Percentiles rank a stretch among this genome's conserved stretches.
Conservation (phyloP, 2,329 filamentous ascomycete genomes). For the Fusarium falciforme region DNA sequence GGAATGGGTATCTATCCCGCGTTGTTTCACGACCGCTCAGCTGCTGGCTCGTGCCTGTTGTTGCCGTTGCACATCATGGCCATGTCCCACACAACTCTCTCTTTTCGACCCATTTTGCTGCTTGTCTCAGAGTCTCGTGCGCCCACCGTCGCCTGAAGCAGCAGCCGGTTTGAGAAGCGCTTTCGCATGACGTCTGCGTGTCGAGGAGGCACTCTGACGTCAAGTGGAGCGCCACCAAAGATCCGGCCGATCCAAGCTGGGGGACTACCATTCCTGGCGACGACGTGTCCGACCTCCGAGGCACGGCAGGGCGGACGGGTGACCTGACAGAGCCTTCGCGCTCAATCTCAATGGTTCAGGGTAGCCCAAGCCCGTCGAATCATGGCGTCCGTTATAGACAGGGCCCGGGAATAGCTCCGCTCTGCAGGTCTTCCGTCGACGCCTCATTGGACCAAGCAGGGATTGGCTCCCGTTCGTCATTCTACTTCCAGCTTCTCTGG, state of each 20-base stretch:
- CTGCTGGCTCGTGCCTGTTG: constrained; percentile 11
- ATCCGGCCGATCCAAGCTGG: constrained; percentile 46
- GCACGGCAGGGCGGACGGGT: constrained; percentile 6
- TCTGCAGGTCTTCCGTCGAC: not conserved
- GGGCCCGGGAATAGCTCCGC: not conserved
- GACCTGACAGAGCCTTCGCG: constrained; percentile 1
- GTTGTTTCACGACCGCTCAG: constrained; percentile 20
- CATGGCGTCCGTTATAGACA: not conserved
- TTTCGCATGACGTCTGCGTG: constrained; percentile 43
- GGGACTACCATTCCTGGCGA: constrained; percentile 39
- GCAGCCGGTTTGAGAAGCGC: constrained; percentile 31
- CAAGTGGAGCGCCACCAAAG: constrained; percentile 44
- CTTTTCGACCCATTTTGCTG: constrained; percentile 10
- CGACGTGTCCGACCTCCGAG: constrained; percentile 39
- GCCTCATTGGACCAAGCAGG: constrained; percentile 8
- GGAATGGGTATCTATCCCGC: not conserved
- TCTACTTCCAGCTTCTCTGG: not conserved
- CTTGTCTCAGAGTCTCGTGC: constrained; percentile 31
- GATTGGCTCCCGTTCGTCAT: constrained; percentile 1
- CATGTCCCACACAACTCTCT: not conserved
- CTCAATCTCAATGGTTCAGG: constrained; percentile 11
- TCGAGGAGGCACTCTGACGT: constrained; percentile 39
- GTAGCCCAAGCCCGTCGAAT: constrained; percentile 5
- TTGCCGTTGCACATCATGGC: constrained; percentile 8
- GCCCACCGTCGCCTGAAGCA: constrained; percentile 37